These are phyloP conservation scores for Pseudocercospora macadamiae DNA, from an alignment of 2,329 filamentous ascomycete species.

Conservation along the genomic window DNA sequence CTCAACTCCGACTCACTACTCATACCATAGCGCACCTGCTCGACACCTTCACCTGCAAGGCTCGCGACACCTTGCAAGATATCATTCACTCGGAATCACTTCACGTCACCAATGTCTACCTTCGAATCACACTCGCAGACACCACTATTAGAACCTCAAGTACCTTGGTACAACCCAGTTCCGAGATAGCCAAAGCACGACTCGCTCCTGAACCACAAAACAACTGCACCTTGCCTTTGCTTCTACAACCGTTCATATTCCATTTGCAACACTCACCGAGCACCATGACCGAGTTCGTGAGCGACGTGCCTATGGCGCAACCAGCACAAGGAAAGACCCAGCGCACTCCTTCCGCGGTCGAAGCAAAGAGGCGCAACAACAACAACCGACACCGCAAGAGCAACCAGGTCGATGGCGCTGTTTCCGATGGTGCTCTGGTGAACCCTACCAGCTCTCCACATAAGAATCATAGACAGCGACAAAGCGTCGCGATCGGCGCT, in stretches of 20 bases:
- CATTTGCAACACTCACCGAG: slow-evolving; percentile 9
- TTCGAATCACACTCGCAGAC: slow-evolving; percentile 18
- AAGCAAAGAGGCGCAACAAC: slow-evolving; percentile 39
- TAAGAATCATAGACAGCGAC: slow-evolving; percentile 28
- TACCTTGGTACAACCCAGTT: slow-evolving; percentile 29
- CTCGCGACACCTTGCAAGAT: slow-evolving; percentile 5
- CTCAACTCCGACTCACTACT: slow-evolving; percentile 8
- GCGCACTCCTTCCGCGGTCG: slow-evolving; percentile 27
- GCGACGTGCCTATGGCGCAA: slow-evolving; percentile 21
- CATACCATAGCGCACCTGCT: slow-evolving; percentile 3
- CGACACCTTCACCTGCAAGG: slow-evolving; percentile 6
- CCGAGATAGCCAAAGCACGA: slow-evolving; percentile 25
- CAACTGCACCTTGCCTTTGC: background rate
- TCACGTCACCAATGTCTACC: slow-evolving; percentile 32
- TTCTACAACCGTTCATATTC: slow-evolving; percentile 15
- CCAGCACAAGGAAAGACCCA: slow-evolving; percentile 23
- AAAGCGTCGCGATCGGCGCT: slow-evolving; percentile 22
- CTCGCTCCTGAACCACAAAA: slow-evolving; percentile 13
- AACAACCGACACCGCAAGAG: slow-evolving; percentile 33
- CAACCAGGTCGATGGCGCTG: slow-evolving; percentile 28
- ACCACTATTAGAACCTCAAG: slow-evolving; percentile 23
- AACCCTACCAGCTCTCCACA: slow-evolving; percentile 29
- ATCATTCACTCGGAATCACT: slow-evolving; percentile 6
- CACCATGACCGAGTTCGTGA: slow-evolving; percentile 24
- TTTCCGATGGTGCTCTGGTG: slow-evolving; percentile 33